Evolutionary conservation across 148 eudicot genomes (phyloP), one percentile per base, ranked within the genome.

Genomic region (Silene conica): DNA sequence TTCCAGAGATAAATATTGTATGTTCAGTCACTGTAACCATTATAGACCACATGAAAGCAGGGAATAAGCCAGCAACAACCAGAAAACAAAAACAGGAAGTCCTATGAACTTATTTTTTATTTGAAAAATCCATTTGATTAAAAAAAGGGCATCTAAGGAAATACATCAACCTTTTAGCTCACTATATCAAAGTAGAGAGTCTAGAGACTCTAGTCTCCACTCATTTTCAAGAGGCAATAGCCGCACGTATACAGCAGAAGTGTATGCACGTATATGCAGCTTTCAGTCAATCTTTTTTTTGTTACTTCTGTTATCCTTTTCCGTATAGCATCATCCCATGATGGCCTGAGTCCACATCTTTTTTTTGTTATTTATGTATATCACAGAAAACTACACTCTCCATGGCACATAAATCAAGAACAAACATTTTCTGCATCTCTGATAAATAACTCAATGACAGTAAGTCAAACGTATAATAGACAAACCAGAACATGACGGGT

Each of bases 121-220:
- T 38, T 38, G 52, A 46, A 12, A 7, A 57, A 57, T 19, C 22
- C 21, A 70, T 54, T 34, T 71, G 80, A 54, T 52, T 2, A 25
- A 62, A 69, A 74, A 74, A 38, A 54, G 43, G 74, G 75, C 66
- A 70, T 79, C 72, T 31, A 71, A 71, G 67, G 23, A 56, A 71
- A 45, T 19, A 69, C 69, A 62, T 46, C 59, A 61, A 6, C 66
- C 41, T 74, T 48, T 65, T 76, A 69, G 60, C 4, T 38, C 11
- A 58, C 11, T 67, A 20, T 46, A 50, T 50, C 55, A 50, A 50
- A 13, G n/a, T n/a, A n/a, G n/a, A n/a, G 55, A 48, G 54, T 1
- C 14, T 43, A 43, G 0, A 21, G 7, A 19, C 45, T 75, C 63
- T 59, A 38, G 34, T 67, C 66, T 73, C 71, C 62, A 60, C 71